A percentile compares a stretch with the other conserved stretches of the same genome.
These are phyloP conservation scores for Protomyces macrosporus DNA, from an alignment of 1,139 yeast species.

Conservation along the genomic window DNA sequence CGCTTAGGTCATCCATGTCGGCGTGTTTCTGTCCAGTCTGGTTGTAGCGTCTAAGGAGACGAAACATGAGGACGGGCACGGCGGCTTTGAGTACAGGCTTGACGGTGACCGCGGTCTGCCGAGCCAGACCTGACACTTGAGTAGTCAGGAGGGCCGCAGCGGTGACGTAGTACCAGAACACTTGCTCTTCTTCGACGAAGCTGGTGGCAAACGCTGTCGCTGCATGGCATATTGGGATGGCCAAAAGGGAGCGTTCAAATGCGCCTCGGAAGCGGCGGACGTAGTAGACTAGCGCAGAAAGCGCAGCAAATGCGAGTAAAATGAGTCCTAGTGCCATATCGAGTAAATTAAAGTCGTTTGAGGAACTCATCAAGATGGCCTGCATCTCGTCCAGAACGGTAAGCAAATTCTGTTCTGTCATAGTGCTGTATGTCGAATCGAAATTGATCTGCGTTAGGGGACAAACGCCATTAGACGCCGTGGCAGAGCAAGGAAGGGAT, in stretches of 20 bases:
- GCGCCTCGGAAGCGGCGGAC: constrained; percentile 21
- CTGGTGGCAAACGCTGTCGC: constrained; percentile 79
- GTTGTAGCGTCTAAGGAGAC: constrained; percentile 79
- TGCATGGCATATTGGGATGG: constrained; percentile 48
- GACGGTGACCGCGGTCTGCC: neutral
- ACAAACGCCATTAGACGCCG: neutral
- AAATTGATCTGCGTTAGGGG: neutral
- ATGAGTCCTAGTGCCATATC: constrained; percentile 50
- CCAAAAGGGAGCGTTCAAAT: constrained; percentile 29
- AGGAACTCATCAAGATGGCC: constrained; percentile 52
- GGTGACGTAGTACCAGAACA: constrained; percentile 70
- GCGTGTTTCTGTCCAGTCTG: constrained; percentile 83
- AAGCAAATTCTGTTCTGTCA: neutral
- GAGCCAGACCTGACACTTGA: neutral
- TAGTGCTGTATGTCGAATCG: neutral
- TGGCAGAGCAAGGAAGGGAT: neutral
- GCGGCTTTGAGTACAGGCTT: neutral
- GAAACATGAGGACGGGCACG: constrained; percentile 40
- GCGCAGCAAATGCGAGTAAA: constrained; percentile 36
- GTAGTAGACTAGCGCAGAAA: constrained; percentile 4
- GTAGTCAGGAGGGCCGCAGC: neutral
- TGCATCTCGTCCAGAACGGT: constrained; percentile 40
- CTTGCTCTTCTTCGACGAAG: constrained; percentile 94
- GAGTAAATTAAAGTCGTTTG: constrained; percentile 64
- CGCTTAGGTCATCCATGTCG: constrained; percentile 47